Percentiles rank a stretch among this genome's conserved stretches.
Evolutionary conservation across 1,284 basidiomycete species (phyloP).

Genomic region (Ustilago sp.): DNA sequence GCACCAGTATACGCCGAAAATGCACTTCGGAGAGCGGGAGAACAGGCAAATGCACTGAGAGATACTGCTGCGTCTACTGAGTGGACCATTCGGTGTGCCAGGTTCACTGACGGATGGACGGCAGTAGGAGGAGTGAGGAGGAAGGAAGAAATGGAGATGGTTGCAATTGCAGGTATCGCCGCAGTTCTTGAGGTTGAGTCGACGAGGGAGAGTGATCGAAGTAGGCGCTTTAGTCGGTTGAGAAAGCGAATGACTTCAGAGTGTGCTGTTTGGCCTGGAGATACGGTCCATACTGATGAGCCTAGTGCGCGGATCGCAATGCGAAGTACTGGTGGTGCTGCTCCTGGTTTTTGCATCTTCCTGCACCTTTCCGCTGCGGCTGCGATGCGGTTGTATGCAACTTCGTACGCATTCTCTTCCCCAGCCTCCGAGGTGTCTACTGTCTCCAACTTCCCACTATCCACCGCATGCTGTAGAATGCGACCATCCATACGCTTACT

Average conservation of each 20-base stretch:
- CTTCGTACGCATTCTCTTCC: constrained; percentile 22
- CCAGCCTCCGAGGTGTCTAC: constrained; percentile 25
- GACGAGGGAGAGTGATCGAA: constrained; percentile 51
- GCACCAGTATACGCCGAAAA: constrained; percentile 61
- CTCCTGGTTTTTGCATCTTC: not conserved
- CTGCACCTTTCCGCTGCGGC: constrained; percentile 32
- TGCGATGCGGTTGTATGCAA: constrained; percentile 40
- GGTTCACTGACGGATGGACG: not conserved
- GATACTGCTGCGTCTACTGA: constrained; percentile 53
- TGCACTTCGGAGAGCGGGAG: constrained; percentile 41
- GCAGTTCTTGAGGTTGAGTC: constrained; percentile 3
- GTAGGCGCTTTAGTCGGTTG: constrained; percentile 46
- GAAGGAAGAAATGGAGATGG: constrained; percentile 47
- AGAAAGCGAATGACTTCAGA: constrained; percentile 54
- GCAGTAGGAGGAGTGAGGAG: constrained; percentile 17
- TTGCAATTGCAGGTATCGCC: constrained; percentile 51
- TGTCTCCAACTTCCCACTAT: constrained; percentile 21
- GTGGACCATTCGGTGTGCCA: constrained; percentile 52
- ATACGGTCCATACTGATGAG: constrained; percentile 49
- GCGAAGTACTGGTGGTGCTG: constrained; percentile 51
- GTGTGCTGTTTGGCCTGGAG: constrained; percentile 16
- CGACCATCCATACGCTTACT: constrained; percentile 70
- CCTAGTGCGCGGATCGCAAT: constrained; percentile 58
- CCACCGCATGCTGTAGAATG: constrained; percentile 44
- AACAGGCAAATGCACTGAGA: constrained; percentile 54